These are phyloP conservation scores for Kitagawia praeruptora DNA, from an alignment of 129 eudicot species.

Conservation along the genomic window DNA sequence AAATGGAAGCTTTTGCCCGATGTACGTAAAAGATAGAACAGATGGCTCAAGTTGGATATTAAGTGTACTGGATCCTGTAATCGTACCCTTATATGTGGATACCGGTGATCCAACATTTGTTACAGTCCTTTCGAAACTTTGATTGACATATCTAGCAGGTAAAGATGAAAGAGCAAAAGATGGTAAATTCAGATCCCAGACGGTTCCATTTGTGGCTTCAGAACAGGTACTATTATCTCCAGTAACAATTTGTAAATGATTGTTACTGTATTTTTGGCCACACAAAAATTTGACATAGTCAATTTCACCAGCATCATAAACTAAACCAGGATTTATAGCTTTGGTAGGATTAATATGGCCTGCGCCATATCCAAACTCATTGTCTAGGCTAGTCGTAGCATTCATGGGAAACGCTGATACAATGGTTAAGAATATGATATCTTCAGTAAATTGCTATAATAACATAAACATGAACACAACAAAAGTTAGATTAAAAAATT, in stretches of 20 bases:
- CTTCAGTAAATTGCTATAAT: background rate
- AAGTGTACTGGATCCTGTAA: background rate
- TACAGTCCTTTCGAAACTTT: background rate
- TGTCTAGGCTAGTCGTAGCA: conserved; percentile 13
- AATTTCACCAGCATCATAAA: conserved; percentile 14
- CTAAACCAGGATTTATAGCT: conserved; percentile 21
- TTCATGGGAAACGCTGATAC: conserved; percentile 14
- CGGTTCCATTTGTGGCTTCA: background rate
- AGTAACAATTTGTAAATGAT: conserved; percentile 1
- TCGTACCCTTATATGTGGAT: conserved; percentile 2
- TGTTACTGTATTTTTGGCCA: conserved; percentile 13
- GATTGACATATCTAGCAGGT: background rate
- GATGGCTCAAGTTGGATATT: conserved; percentile 3
- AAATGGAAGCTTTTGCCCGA: conserved; percentile 1
- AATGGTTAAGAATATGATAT: background rate
- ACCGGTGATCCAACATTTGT: conserved; percentile 14
- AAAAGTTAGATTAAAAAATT: background rate
- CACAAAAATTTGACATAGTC: conserved; percentile 25
- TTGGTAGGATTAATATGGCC: conserved; percentile 25
- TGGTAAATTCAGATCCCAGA: conserved; percentile 20
- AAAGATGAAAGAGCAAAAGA: conserved; percentile 12
- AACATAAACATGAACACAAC: background rate
- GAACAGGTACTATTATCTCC: conserved; percentile 16
- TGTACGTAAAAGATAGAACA: background rate
- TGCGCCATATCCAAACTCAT: conserved; percentile 26